Conservation (phyloP, 345 rosid genomes). For the Brassica carinata region DNA sequence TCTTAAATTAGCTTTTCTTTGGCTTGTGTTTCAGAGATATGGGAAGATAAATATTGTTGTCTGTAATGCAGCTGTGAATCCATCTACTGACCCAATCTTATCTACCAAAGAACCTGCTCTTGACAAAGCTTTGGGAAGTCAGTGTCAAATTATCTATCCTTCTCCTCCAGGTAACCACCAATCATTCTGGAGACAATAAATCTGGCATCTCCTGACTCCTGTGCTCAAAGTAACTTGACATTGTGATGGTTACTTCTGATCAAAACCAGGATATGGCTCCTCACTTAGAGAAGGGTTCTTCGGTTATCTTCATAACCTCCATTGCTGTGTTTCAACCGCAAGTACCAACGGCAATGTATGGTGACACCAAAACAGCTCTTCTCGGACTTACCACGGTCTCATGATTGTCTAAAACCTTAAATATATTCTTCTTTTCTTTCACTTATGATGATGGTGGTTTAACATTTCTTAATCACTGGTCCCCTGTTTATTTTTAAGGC, state of each 20-base stretch:
- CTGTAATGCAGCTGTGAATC: slow-evolving; percentile 84
- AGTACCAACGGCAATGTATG: slow-evolving; percentile 78
- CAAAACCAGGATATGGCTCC: slow-evolving; percentile 70
- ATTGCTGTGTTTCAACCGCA: slow-evolving; percentile 66
- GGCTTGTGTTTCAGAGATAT: slow-evolving; percentile 55
- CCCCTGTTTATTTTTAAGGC: slow-evolving; percentile 42
- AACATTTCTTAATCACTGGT: background rate
- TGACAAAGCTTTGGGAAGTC: slow-evolving; percentile 87
- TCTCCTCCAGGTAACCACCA: slow-evolving; percentile 55
- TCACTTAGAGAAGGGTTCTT: slow-evolving; percentile 74
- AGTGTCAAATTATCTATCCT: slow-evolving; percentile 79
- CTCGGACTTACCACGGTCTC: background rate
- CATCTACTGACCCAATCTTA: slow-evolving; percentile 60
- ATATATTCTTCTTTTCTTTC: background rate
- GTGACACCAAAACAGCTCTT: slow-evolving; percentile 45
- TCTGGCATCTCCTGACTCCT: background rate
- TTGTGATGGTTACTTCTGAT: background rate
- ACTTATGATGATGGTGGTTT: background rate
- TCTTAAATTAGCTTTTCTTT: background rate
- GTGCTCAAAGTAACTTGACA: background rate
- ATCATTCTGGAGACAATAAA: background rate
- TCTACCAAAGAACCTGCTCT: slow-evolving; percentile 62
- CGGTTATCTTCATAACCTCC: slow-evolving; percentile 76
- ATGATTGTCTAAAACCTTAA: background rate
- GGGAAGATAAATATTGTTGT: slow-evolving; percentile 76